Evolutionary conservation across 495 filamentous ascomycete species (phyloP).

Genomic region (Pseudoneurospora amorphoporcata): DNA sequence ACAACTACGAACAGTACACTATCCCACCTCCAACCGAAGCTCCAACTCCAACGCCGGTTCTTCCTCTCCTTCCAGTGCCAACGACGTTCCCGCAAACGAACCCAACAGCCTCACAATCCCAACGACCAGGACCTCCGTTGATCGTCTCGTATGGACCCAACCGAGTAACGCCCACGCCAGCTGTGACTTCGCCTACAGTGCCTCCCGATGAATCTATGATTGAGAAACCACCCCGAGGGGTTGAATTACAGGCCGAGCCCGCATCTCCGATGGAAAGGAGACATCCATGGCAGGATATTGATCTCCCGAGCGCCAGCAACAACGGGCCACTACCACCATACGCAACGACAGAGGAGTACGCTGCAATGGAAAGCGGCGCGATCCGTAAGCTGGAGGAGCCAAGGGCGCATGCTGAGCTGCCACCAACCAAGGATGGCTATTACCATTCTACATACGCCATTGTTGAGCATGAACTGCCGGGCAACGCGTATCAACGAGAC

Average conservation of each 20-base stretch:
- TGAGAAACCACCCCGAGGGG: background rate
- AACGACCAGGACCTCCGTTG: conserved; percentile 7
- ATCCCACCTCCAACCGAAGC: conserved; percentile 5
- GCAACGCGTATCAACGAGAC: conserved; percentile 12
- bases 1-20: conserved; percentile 7
- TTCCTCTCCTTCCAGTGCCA: background rate
- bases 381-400: conserved; percentile 21
- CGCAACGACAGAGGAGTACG: conserved; percentile 18
- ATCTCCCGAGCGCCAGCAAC: conserved; percentile 1
- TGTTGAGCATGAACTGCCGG: conserved; percentile 23
- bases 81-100: background rate
- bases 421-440: conserved; percentile 27
- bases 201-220: conserved; percentile 19
- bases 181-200: conserved; percentile 16
- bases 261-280: conserved; percentile 15
- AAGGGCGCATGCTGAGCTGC: conserved; percentile 20
- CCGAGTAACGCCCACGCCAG: conserved; percentile 21
- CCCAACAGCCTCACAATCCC: conserved; percentile 7
- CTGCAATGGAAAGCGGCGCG: conserved; percentile 24
- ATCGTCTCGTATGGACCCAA: conserved; percentile 27
- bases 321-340: conserved; percentile 23
- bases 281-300: conserved; percentile 8
- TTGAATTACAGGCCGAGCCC: conserved; percentile 5
- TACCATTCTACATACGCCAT: conserved; percentile 14
- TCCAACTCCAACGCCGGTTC: background rate